Evolutionary conservation across 1,139 yeast genomes (phyloP).

Genomic region (Candida sp.): DNA sequence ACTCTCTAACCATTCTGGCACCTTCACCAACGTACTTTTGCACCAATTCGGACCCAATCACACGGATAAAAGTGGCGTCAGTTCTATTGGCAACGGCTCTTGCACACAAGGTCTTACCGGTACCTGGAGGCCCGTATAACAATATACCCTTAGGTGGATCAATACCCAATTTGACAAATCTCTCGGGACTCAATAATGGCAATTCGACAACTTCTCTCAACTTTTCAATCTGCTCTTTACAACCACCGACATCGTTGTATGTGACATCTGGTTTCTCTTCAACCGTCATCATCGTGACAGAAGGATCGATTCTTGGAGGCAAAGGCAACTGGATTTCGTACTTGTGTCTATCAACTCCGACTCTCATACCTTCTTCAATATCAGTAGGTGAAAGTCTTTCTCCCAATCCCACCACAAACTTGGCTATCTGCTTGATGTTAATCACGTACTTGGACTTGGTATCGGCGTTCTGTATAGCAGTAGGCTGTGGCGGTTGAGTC

Average conservation of each 20-base stretch:
- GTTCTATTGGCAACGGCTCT: slow-evolving; percentile 99
- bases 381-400: slow-evolving; percentile 98
- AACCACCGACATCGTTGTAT: slow-evolving; percentile 94
- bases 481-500: slow-evolving; percentile 37
- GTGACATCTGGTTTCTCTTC: slow-evolving; percentile 97
- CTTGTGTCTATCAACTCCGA: slow-evolving; percentile 97
- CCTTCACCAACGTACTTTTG: slow-evolving; percentile 99
- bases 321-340: slow-evolving; percentile 96
- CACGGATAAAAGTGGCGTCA: slow-evolving; percentile 97
- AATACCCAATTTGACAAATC: slow-evolving; percentile 95
- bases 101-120: slow-evolving; percentile 98
- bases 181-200: slow-evolving; percentile 92
- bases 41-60: slow-evolving; percentile 96
- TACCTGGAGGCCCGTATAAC: slow-evolving; percentile 98
- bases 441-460: slow-evolving; percentile 92
- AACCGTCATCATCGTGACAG: slow-evolving; percentile 99
- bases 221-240: slow-evolving; percentile 97
- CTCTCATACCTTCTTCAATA: slow-evolving; percentile 99
- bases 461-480: slow-evolving; percentile 61
- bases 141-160: slow-evolving; percentile 99
- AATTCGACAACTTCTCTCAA: slow-evolving; percentile 96
- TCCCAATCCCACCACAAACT: slow-evolving; percentile 95
- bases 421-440: slow-evolving; percentile 97
- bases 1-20: slow-evolving; percentile 98
- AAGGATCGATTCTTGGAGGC: slow-evolving; percentile 97